Evolutionary conservation across 345 rosid species (phyloP).

Genomic region (Heritiera fomes): DNA sequence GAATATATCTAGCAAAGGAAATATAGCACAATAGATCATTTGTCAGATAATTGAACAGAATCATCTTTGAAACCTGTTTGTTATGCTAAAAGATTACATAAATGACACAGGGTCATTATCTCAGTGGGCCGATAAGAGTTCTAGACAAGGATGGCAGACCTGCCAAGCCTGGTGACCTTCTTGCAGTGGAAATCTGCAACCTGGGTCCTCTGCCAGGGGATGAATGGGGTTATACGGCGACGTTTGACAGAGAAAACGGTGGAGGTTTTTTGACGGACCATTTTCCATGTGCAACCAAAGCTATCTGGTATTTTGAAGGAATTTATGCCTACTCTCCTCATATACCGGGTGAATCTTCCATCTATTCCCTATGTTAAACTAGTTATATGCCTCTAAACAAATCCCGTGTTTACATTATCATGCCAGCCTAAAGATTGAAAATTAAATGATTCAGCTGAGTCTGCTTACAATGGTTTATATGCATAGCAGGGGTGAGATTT

Average conservation of each 20-base stretch:
- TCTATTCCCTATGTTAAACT: neutral
- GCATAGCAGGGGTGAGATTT: constrained; percentile 72
- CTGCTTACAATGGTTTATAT: constrained; percentile 16
- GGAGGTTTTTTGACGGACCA: constrained; percentile 92
- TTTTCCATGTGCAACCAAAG: constrained; percentile 87
- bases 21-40: neutral
- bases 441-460: neutral
- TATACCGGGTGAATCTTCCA: constrained; percentile 57
- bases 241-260: constrained; percentile 84
- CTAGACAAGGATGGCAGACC: constrained; percentile 63
- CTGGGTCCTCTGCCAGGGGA: constrained; percentile 85
- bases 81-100: neutral
- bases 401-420: neutral
- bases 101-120: constrained; percentile 58
- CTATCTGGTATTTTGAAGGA: constrained; percentile 95
- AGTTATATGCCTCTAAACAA: neutral
- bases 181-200: constrained; percentile 78
- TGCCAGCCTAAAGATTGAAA: neutral
- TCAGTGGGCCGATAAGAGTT: constrained; percentile 77
- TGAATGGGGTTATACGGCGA: constrained; percentile 89
- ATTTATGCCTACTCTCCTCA: constrained; percentile 88
- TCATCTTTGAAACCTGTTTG: constrained; percentile 1
- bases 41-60: neutral
- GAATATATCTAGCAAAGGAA: neutral
- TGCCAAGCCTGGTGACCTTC: constrained; percentile 81